phyloP scores from a whole-genome alignment of 2,329 filamentous ascomycete genomes.

The Emericellopsis cladophorae region DNA sequence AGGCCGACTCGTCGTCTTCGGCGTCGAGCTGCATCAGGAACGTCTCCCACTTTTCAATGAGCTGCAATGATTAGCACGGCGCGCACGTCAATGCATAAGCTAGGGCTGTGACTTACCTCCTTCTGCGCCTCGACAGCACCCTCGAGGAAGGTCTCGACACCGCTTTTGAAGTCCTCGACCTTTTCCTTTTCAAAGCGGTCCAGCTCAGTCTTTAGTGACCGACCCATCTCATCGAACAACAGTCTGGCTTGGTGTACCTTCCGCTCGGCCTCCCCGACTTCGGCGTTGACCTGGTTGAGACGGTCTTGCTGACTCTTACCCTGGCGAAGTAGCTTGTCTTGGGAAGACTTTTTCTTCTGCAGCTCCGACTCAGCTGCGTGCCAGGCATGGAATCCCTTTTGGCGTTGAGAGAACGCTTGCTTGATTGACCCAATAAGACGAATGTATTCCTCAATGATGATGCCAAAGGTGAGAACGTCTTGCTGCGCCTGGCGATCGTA shows the following conservation, averaged over 20 bases:
- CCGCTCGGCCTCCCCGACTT: constrained; percentile 89
- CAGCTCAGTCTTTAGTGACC: constrained; percentile 79
- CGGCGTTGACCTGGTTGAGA: constrained; percentile 80
- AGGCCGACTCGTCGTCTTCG: constrained; percentile 68
- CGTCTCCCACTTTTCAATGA: constrained; percentile 91
- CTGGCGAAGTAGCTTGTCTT: constrained; percentile 91
- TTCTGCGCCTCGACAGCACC: constrained; percentile 97
- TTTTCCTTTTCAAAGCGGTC: constrained; percentile 95
- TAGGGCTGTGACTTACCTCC: constrained; percentile 50
- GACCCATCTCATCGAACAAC: constrained; percentile 94
- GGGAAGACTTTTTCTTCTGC: constrained; percentile 74
- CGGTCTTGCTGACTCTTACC: constrained; percentile 94
- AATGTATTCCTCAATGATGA: constrained; percentile 97
- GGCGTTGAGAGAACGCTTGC: constrained; percentile 79
- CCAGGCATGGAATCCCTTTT: constrained; percentile 94
- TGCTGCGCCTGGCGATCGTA: constrained; percentile 97
- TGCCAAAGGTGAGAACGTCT: constrained; percentile 89
- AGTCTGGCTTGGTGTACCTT: constrained; percentile 83
- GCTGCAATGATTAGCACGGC: constrained; percentile 17
- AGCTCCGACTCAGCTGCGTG: constrained; percentile 82
- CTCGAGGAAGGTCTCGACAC: constrained; percentile 94
- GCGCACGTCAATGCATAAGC: background rate
- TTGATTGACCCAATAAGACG: constrained; percentile 92
- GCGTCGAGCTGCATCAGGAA: constrained; percentile 93
- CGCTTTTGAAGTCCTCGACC: constrained; percentile 97